Conservation (phyloP, 345 rosid species). For the Physaria fendleri region DNA sequence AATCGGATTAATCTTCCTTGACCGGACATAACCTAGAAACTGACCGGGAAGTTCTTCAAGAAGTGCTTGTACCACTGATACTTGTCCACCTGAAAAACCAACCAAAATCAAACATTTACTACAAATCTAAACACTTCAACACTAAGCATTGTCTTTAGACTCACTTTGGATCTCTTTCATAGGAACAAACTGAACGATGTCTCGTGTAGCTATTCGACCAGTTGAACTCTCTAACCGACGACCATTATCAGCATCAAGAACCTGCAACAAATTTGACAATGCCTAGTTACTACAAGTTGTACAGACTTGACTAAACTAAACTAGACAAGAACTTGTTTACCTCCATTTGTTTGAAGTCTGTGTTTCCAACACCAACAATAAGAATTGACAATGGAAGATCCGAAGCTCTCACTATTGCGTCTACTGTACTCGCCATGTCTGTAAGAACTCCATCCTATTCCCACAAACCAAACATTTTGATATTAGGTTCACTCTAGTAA, state of each 20-base stretch:
- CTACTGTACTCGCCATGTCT: slow-evolving; percentile 64
- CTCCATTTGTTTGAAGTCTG: slow-evolving; percentile 89
- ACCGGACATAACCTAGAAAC: slow-evolving; percentile 60
- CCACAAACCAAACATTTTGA: slow-evolving; percentile 9
- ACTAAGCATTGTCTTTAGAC: slow-evolving; percentile 15
- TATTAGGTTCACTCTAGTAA: not conserved
- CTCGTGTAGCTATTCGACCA: slow-evolving; percentile 72
- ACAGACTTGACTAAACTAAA: not conserved
- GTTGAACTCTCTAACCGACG: slow-evolving; percentile 63
- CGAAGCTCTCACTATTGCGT: slow-evolving; percentile 81
- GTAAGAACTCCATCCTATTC: slow-evolving; percentile 83
- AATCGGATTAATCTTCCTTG: slow-evolving; percentile 50
- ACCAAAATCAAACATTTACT: not conserved
- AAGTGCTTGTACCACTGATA: slow-evolving; percentile 69
- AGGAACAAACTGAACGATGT: slow-evolving; percentile 84
- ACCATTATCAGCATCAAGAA: slow-evolving; percentile 84
- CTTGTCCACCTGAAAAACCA: slow-evolving; percentile 44
- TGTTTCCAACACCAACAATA: slow-evolving; percentile 77
- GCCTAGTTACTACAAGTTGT: not conserved
- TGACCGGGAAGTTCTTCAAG: slow-evolving; percentile 86
- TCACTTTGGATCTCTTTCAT: slow-evolving; percentile 71
- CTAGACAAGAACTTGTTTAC: slow-evolving; percentile 31
- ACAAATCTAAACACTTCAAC: not conserved
- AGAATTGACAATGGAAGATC: slow-evolving; percentile 89
- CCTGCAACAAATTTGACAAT: slow-evolving; percentile 30